Percentiles rank a stretch among this genome's conserved stretches.
Evolutionary conservation across 345 rosid genomes (phyloP).

Genomic region (Toxicodendron radicans): DNA sequence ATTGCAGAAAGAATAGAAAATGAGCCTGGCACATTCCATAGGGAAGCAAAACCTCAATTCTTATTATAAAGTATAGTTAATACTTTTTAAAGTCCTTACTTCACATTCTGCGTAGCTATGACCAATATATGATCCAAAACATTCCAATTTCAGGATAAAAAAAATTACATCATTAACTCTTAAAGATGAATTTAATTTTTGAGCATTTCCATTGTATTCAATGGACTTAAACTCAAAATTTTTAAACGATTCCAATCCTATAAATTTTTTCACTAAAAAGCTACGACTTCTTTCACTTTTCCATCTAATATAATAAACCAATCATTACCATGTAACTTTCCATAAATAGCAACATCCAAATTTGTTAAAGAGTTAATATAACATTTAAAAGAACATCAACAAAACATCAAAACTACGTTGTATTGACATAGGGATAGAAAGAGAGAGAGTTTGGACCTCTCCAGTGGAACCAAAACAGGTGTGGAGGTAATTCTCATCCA

Average conservation of each 20-base stretch:
- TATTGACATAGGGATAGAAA: not conserved
- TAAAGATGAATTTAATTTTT: too few relatives aligned
- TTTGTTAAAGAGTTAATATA: not conserved
- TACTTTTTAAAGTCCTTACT: too few relatives aligned
- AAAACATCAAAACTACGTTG: not conserved
- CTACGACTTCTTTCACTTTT: not conserved
- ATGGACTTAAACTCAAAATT: not conserved
- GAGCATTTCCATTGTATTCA: not conserved
- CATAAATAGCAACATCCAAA: slow-evolving; percentile 1
- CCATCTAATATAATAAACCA: not conserved
- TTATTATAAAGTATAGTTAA: not conserved
- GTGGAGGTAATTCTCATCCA: slow-evolving; percentile 90
- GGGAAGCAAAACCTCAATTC: not conserved
- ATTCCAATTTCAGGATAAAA: too few relatives aligned
- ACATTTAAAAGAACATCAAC: not conserved
- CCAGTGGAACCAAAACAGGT: slow-evolving; percentile 68
- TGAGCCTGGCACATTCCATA: not conserved
- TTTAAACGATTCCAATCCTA: too few relatives aligned
- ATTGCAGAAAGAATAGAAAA: not conserved
- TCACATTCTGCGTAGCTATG: too few relatives aligned
- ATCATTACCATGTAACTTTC: not conserved
- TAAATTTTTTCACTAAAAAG: too few relatives aligned
- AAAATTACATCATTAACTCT: too few relatives aligned
- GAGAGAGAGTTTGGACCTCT: slow-evolving; percentile 51
- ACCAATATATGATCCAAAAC: too few relatives aligned